These are phyloP conservation scores for Xylariaceae sp. DNA, from an alignment of 2,329 filamentous ascomycete genomes.

Conservation along the genomic window DNA sequence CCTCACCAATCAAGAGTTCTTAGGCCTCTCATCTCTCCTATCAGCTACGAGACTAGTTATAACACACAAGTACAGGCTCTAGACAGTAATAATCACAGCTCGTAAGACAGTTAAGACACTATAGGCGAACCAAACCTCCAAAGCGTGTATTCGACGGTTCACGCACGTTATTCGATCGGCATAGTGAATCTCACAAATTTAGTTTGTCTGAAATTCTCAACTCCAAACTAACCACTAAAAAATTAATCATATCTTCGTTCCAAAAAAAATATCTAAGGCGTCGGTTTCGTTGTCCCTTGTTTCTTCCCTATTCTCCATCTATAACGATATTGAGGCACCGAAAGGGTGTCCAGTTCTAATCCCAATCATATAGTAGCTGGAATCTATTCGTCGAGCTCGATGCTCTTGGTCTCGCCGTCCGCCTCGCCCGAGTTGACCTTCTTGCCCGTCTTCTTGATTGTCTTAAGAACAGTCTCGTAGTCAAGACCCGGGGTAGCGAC, in stretches of 20 bases:
- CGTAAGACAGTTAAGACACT: too few relatives aligned
- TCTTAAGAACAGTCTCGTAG: conserved; percentile 82
- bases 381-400: conserved; percentile 50
- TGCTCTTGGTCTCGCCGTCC: conserved; percentile 65
- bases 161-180: neutral
- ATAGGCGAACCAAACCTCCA: neutral
- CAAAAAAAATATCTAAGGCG: neutral
- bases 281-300: too few relatives aligned
- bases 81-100: too few relatives aligned
- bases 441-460: conserved; percentile 96
- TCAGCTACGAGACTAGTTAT: too few relatives aligned
- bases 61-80: too few relatives aligned
- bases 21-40: too few relatives aligned
- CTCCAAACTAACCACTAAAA: conserved; percentile 12
- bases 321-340: neutral
- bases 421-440: conserved; percentile 79
- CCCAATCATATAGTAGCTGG: too few relatives aligned
- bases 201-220: conserved; percentile 5
- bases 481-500: conserved; percentile 70
- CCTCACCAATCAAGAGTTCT: too few relatives aligned
- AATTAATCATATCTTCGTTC: conserved; percentile 2
- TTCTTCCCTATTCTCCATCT: too few relatives aligned
- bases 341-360: conserved; percentile 5
- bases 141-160: neutral
- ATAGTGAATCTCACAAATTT: conserved; percentile 2